Evolutionary conservation across 345 rosid genomes (phyloP).

Genomic region (Erodium maritimum): DNA sequence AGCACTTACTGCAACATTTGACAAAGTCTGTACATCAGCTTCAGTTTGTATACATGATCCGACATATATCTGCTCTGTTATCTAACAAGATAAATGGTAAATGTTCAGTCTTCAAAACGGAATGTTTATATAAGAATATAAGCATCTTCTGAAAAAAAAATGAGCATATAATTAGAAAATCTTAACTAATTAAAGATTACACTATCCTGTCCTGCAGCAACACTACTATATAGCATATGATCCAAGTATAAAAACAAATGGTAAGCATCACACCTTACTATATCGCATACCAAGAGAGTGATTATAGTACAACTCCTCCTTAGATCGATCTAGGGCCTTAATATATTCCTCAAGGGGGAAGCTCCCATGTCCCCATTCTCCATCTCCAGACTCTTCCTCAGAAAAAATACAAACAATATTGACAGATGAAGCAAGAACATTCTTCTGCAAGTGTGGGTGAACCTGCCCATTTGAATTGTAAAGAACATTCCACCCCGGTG

Average conservation of each 20-base stretch:
- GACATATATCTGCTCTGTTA: constrained; percentile 79
- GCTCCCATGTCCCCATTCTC: constrained; percentile 89
- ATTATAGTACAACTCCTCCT: constrained; percentile 77
- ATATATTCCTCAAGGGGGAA: constrained; percentile 81
- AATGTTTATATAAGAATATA: background rate
- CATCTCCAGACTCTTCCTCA: constrained; percentile 60
- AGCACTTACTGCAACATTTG: constrained; percentile 42
- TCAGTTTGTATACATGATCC: constrained; percentile 86
- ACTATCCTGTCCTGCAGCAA: background rate
- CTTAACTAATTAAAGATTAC: background rate
- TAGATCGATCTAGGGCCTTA: constrained; percentile 75
- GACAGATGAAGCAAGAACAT: constrained; percentile 26
- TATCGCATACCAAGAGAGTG: constrained; percentile 83
- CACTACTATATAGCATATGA: no score
- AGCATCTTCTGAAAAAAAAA: background rate
- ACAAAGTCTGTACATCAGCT: constrained; percentile 59
- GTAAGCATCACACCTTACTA: constrained; percentile 54
- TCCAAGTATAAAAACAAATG: background rate
- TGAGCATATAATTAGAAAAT: no score
- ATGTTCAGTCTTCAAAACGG: background rate
- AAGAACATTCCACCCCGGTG: constrained; percentile 50
- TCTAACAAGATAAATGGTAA: constrained; percentile 26
- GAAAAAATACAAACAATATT: constrained; percentile 58
- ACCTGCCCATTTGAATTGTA: constrained; percentile 25
- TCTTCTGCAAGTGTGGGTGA: constrained; percentile 24